Evolutionary conservation across 768 basidiomycete species (phyloP), one percentile per base, ranked within the genome.

Genomic region (Grammothele lineata): DNA sequence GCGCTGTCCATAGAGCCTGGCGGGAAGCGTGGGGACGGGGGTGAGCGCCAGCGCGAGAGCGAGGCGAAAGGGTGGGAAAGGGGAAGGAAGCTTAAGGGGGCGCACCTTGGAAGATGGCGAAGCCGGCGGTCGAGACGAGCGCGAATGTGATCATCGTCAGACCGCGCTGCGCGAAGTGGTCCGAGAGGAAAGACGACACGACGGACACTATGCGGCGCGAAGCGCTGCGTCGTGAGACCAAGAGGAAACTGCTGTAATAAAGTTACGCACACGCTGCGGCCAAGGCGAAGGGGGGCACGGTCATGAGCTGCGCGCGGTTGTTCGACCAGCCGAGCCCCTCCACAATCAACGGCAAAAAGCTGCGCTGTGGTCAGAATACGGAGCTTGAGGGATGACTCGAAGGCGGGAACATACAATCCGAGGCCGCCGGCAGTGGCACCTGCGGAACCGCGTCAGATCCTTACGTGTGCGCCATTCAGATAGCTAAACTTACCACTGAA

Each of bases 81-180:
- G n/a, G n/a, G n/a, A n/a, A n/a, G n/a, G n/a, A n/a, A n/a, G n/a
- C n/a, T n/a, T n/a, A n/a, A n/a, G n/a, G n/a, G n/a, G n/a, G n/a
- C 71, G 17, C 50, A 77, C 79, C 71, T 32, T 78, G 66, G 62
- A 77, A 81, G 63, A 80, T 70, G 14, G 67, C 60, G 57, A 80
- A 81, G 0, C 82, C 81, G 19, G 76, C 69, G 15, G 73, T 50
- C 44, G 66, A 67, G 3, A 78, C 50, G 12, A 75, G 2, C 15
- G 70, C 68, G 23, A 68, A 68, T 42, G 78, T 60, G 26, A 80
- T 75, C 7, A 65, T 61, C 3, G 72, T 66, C 15, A 70, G 48
- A 1, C 78, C 80, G 43, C 81, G 77, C 45, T 71, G 75, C 39
- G 57, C 68, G 53, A 75, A 80, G 4, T 62, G 65, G 52, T 83